Evolutionary conservation across 2,329 filamentous ascomycete genomes (phyloP).

Genomic region (Stagonosporopsis rhizophila): DNA sequence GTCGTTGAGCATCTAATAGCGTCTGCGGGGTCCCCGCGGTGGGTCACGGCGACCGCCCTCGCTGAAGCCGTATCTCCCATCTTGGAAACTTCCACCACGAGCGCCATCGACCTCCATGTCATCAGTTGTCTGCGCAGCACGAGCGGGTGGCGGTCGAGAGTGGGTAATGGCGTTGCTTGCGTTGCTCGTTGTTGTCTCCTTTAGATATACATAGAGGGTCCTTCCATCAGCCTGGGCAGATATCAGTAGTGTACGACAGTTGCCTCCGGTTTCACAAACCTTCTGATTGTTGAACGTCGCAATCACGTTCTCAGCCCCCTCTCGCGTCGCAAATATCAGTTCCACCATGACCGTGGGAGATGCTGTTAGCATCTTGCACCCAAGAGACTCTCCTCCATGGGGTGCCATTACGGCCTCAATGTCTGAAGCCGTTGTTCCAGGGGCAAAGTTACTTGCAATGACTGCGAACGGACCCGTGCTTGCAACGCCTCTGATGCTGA

Average conservation of each 20-base stretch:
- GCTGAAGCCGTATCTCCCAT: slow-evolving; percentile 54
- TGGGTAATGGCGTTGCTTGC: slow-evolving; percentile 39
- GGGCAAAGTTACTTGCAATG: slow-evolving; percentile 81
- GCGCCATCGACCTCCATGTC: slow-evolving; percentile 53
- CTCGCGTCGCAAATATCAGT: slow-evolving; percentile 74
- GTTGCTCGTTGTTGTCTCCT: slow-evolving; percentile 53
- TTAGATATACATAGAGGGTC: slow-evolving; percentile 75
- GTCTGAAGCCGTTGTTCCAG: slow-evolving; percentile 80
- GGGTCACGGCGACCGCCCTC: slow-evolving; percentile 36
- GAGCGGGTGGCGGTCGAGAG: slow-evolving; percentile 33
- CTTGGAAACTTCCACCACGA: slow-evolving; percentile 50
- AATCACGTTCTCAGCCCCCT: slow-evolving; percentile 77
- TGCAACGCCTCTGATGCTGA: slow-evolving; percentile 72
- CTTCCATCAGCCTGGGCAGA: slow-evolving; percentile 74
- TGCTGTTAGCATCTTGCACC: slow-evolving; percentile 72
- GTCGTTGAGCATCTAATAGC: slow-evolving; percentile 32
- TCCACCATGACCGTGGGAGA: slow-evolving; percentile 78
- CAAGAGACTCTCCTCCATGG: slow-evolving; percentile 69
- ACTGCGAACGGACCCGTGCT: slow-evolving; percentile 71
- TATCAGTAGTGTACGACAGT: slow-evolving; percentile 11
- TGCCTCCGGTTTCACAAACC: slow-evolving; percentile 55
- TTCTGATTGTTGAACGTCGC: slow-evolving; percentile 80
- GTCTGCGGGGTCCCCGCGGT: slow-evolving; percentile 44
- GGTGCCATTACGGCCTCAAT: slow-evolving; percentile 83
- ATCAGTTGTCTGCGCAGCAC: slow-evolving; percentile 38